Evolutionary conservation across 2,329 filamentous ascomycete genomes (phyloP), one percentile per base, ranked within the genome.

Genomic region (Canariomyces notabilis): DNA sequence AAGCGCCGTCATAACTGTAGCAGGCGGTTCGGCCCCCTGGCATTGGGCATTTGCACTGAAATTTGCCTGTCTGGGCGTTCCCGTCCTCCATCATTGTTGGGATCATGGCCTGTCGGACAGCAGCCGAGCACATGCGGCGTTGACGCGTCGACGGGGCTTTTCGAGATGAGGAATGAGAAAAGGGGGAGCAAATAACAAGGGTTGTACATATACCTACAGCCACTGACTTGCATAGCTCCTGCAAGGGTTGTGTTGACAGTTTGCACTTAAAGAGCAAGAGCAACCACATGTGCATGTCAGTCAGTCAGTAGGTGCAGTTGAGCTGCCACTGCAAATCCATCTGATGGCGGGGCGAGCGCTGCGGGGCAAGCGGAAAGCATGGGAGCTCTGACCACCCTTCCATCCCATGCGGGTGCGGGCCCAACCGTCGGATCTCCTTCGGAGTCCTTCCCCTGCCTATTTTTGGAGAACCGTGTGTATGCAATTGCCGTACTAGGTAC

Each of bases 1-100:
- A 57, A 54, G 55, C 53, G 53, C 53, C 46, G 37, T 12, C 38
- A 20, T 26, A 15, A 33, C 26, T 44, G 37, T 44, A 16, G 48
- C 42, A 37, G 50, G 50, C 48, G 48, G 48, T 51, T 55, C 43
- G 37, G 38, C 32, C 18, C 22, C 48, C 46, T 46, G 48, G 36
- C 46, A 48, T 46, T 44, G 37, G 42, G 45, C 33, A 31, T 35
- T 36, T 19, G 32, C 29, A 48, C 12, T 33, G 33, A 35, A 16
- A 16, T 36, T 29, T 29, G 26, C 32, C n/a, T 19, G 14, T 6
- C 39, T 4, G 26, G 36, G 18, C 16, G 12, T 14, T 22, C 37
- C 26, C 42, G 33, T 44, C 18, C 32, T n/a, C n/a, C n/a, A n/a
- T n/a, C n/a, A n/a, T n/a, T 20, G 37, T 31, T 36, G 44, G 44